Conservation (phyloP, 768 basidiomycete genomes). For the Mycena maculata region DNA sequence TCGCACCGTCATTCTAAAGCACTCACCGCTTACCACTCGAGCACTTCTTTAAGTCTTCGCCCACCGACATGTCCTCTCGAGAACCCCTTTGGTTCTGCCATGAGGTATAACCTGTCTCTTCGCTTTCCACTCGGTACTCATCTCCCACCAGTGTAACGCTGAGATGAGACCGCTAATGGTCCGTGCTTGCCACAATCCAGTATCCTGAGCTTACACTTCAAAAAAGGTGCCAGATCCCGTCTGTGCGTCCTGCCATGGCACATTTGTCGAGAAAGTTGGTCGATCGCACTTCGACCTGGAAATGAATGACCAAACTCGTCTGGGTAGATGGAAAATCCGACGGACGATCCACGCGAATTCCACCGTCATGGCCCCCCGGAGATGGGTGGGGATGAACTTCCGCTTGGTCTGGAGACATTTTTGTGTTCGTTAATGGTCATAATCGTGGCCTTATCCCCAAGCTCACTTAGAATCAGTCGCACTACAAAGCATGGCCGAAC, state of each 20-base stretch:
- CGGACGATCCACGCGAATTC: conserved; percentile 82
- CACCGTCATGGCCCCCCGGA: conserved; percentile 50
- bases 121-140: conserved; percentile 8
- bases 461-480: conserved; percentile 24
- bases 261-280: conserved; percentile 61
- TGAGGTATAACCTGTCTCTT: conserved; percentile 54
- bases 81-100: conserved; percentile 87
- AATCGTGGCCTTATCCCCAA: neutral
- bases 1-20: conserved; percentile 27
- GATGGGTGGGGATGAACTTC: conserved; percentile 43
- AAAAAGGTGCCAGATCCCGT: conserved; percentile 82
- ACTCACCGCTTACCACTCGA: neutral
- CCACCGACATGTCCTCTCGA: conserved; percentile 67
- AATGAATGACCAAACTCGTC: conserved; percentile 1
- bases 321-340: conserved; percentile 76
- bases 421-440: conserved; percentile 53
- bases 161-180: conserved; percentile 94
- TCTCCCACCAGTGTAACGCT: conserved; percentile 75
- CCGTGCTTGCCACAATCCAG: conserved; percentile 35
- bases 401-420: conserved; percentile 59
- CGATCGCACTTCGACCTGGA: conserved; percentile 11
- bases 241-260: conserved; percentile 84
- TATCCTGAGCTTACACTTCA: conserved; percentile 24
- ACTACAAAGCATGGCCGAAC: conserved; percentile 37
- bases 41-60: conserved; percentile 14